Evolutionary conservation across 139 green algal species (phyloP).

Genomic region (Volvox africanus): DNA sequence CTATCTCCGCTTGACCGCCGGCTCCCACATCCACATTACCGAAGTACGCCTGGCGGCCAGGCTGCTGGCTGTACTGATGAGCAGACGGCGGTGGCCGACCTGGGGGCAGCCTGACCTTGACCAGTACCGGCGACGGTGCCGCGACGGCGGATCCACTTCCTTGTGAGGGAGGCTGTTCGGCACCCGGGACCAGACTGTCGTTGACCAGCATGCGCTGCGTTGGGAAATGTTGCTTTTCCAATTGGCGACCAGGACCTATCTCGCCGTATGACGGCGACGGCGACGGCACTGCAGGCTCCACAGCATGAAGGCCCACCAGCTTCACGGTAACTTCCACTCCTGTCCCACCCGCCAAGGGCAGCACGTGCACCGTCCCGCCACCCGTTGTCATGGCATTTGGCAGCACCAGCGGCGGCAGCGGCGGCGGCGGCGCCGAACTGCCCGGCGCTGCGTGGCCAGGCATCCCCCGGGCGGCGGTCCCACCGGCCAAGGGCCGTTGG

Average conservation of each 20-base stretch:
- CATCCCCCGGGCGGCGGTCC: no score
- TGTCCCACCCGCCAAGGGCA: background rate
- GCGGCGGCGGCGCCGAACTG: background rate
- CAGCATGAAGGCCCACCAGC: background rate
- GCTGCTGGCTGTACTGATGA: no score
- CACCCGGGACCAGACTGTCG: background rate
- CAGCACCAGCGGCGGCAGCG: background rate
- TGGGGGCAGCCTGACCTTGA: background rate
- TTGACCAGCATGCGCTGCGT: background rate
- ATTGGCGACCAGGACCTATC: background rate
- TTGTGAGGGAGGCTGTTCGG: background rate
- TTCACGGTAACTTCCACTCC: conserved; percentile 2
- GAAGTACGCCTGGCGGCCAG: background rate
- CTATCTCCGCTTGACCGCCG: background rate
- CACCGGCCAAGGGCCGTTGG: background rate
- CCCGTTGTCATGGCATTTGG: background rate
- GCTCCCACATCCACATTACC: background rate
- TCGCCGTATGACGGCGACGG: background rate
- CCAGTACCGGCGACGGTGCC: background rate
- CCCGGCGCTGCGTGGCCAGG: background rate
- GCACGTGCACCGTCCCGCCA: background rate
- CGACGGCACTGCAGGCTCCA: background rate
- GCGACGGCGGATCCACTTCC: background rate
- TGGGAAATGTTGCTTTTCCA: background rate
- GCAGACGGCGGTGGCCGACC: no score